Evolutionary conservation across 2,329 filamentous ascomycete genomes (phyloP).

Genomic region (Ceratocystiopsis sp.): DNA sequence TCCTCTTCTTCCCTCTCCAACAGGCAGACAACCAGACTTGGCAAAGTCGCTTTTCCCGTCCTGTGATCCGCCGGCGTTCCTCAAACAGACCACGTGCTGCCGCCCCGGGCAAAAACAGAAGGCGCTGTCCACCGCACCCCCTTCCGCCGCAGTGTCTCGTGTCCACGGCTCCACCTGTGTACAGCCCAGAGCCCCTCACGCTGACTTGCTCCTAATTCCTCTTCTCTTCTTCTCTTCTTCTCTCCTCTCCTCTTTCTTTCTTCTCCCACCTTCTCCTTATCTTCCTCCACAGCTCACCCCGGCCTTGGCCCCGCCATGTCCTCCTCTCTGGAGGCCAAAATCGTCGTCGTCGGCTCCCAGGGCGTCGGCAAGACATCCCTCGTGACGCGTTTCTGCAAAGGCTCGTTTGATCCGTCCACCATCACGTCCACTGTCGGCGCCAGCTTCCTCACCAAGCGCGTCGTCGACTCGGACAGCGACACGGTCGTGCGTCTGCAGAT

Average conservation of each 20-base stretch:
- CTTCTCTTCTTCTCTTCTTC: not conserved
- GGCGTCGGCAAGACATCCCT: conserved; percentile 67
- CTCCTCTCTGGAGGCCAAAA: conserved; percentile 61
- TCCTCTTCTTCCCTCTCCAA: too few relatives aligned
- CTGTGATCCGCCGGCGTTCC: too few relatives aligned
- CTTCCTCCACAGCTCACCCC: not conserved
- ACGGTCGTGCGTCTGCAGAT: conserved; percentile 84
- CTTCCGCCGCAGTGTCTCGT: too few relatives aligned
- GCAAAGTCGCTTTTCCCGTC: too few relatives aligned
- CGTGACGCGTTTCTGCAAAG: conserved; percentile 60
- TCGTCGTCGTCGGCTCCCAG: conserved; percentile 65
- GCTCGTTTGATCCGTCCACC: conserved; percentile 48
- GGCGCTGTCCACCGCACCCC: too few relatives aligned
- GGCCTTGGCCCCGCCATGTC: conserved; percentile 19
- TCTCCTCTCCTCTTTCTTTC: not conserved
- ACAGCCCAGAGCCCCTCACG: too few relatives aligned
- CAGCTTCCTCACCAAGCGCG: conserved; percentile 63
- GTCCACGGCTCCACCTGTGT: too few relatives aligned
- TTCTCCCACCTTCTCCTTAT: not conserved
- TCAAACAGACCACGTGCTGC: too few relatives aligned
- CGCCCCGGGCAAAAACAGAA: too few relatives aligned
- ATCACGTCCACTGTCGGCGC: conserved; percentile 60
- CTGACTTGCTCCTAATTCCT: not conserved
- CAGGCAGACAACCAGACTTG: too few relatives aligned
- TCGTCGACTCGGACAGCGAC: conserved; percentile 68